Evolutionary conservation across 129 eudicot species (phyloP).

Genomic region (Centella asiatica): DNA sequence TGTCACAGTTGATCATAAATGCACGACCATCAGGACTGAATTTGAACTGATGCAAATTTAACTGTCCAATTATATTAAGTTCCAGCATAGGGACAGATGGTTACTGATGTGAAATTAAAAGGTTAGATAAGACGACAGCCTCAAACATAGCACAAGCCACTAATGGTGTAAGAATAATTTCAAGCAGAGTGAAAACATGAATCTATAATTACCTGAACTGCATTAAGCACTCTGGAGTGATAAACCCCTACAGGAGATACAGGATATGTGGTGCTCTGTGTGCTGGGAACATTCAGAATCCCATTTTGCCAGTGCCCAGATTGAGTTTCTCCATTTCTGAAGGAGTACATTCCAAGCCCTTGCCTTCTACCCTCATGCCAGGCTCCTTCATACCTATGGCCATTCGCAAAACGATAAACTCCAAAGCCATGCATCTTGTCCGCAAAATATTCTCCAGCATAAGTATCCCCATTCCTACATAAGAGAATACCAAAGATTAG

Average conservation of each 20-base stretch:
- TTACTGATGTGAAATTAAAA: no score
- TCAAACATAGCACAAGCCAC: background rate
- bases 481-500: background rate
- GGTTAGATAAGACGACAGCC: no score
- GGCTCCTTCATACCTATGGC: conserved; percentile 92
- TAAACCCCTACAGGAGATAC: conserved; percentile 75
- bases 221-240: conserved; percentile 76
- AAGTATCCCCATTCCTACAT: conserved; percentile 75
- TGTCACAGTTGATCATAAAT: no score
- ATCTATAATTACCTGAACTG: conserved; percentile 57
- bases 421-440: conserved; percentile 97
- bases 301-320: conserved; percentile 95
- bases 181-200: background rate
- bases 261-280: conserved; percentile 52
- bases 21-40: no score
- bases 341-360: conserved; percentile 88
- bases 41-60: no score
- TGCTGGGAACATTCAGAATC: conserved; percentile 70
- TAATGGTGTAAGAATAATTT: background rate
- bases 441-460: conserved; percentile 93
- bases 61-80: no score
- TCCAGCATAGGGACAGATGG: no score
- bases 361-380: conserved; percentile 99
- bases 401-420: conserved; percentile 68
- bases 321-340: conserved; percentile 80